These are phyloP conservation scores for Tolypocladium tundrense DNA, from an alignment of 2,329 filamentous ascomycete genomes.

Conservation along the genomic window DNA sequence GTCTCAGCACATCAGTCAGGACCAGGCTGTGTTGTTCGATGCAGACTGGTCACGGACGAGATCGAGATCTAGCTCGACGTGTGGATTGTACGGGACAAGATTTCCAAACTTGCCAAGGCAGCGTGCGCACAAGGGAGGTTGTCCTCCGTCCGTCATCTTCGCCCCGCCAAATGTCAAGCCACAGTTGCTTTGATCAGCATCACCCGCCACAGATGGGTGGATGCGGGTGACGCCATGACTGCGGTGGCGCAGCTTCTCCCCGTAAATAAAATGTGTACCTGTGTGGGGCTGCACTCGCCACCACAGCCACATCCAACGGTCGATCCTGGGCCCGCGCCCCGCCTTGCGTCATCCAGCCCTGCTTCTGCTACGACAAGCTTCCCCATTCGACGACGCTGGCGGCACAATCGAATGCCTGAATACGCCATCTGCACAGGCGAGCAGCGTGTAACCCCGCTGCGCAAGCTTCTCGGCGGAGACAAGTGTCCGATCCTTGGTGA, in stretches of 20 bases:
- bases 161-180: too few species aligned
- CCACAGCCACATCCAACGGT: background rate
- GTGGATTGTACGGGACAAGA: too few species aligned
- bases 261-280: too few species aligned
- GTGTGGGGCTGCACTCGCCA: conserved; percentile 2
- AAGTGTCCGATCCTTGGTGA: conserved; percentile 4
- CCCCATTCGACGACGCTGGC: background rate
- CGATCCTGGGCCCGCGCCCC: background rate
- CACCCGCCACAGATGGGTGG: background rate
- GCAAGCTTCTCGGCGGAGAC: background rate
- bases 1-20: too few species aligned
- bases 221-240: background rate
- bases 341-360: background rate
- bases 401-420: background rate
- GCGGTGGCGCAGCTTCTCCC: background rate
- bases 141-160: too few species aligned
- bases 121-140: too few species aligned
- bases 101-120: too few species aligned
- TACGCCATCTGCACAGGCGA: background rate
- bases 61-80: too few species aligned
- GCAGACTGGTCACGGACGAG: too few species aligned
- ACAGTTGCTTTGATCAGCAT: background rate
- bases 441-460: background rate
- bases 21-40: too few species aligned
- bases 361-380: background rate